A percentile compares a stretch with the other conserved stretches of the same genome.
These are phyloP conservation scores for Aurantiochytrium sp. DNA, from an alignment of 108 stramenopile species.

Conservation along the genomic window DNA sequence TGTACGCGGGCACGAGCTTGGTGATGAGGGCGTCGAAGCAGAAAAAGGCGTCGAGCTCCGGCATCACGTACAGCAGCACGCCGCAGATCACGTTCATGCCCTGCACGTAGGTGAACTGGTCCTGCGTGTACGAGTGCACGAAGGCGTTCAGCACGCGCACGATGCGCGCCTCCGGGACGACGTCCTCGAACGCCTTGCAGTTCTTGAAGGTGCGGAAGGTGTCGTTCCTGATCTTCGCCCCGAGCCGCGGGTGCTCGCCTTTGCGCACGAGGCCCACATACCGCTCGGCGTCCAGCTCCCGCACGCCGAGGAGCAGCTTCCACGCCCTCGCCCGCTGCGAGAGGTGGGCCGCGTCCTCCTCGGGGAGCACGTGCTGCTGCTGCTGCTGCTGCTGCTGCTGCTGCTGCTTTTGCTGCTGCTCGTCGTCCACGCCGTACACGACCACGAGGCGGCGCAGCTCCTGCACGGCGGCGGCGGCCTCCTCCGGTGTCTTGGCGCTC, in stretches of 20 bases:
- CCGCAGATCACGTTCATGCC: conserved; percentile 27
- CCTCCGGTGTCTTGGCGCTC: no score
- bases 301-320: background rate
- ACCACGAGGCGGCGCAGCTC: no score
- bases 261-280: background rate
- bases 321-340: background rate
- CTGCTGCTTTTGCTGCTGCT: no score
- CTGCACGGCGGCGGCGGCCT: no score
- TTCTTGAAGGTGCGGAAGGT: conserved; percentile 27
- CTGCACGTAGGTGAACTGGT: conserved; percentile 18
- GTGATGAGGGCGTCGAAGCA: background rate
- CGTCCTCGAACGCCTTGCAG: conserved; percentile 5
- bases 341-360: background rate
- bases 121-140: background rate
- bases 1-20: background rate
- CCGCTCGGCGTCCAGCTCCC: background rate
- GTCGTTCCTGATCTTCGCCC: conserved; percentile 3
- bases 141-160: background rate
- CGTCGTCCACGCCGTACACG: no score
- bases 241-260: background rate
- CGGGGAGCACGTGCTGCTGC: no score
- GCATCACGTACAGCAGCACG: conserved; percentile 8
- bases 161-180: conserved; percentile 7
- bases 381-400: no score
- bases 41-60: conserved; percentile 5